A percentile compares a stretch with the other conserved stretches of the same genome.
These are phyloP conservation scores for Cytospora leucostoma DNA, from an alignment of 2,329 filamentous ascomycete species.

Conservation along the genomic window DNA sequence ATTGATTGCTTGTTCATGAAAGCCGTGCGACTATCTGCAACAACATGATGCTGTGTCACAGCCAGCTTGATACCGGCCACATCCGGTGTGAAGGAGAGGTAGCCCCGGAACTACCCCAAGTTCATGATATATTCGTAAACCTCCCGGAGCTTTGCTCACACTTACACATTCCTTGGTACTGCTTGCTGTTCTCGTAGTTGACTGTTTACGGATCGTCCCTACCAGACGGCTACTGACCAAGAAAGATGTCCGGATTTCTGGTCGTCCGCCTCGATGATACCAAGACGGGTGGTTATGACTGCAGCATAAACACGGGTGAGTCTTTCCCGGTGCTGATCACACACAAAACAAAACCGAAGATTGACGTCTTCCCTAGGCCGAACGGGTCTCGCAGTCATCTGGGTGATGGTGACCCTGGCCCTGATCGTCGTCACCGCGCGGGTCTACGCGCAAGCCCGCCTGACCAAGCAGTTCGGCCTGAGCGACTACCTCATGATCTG, in stretches of 20 bases:
- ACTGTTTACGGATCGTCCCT: not conserved
- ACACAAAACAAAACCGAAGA: not conserved
- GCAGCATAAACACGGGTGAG: constrained; percentile 9
- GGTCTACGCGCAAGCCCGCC: constrained; percentile 11
- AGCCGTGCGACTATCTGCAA: not conserved
- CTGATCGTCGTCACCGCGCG: constrained; percentile 3
- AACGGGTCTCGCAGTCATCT: constrained; percentile 16
- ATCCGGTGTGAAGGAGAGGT: not conserved
- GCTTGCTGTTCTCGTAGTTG: not conserved
- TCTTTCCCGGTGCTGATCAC: not conserved
- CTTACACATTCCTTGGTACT: not conserved
- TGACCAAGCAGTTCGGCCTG: constrained; percentile 20
- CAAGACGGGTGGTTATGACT: constrained; percentile 6
- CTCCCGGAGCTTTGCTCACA: not conserved
- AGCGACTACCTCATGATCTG: constrained; percentile 22
- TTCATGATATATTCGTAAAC: not conserved
- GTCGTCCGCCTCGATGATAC: not conserved
- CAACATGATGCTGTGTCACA: not conserved
- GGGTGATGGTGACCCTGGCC: constrained; percentile 14
- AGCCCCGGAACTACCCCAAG: not conserved
- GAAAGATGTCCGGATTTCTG: not conserved
- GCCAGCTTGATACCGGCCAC: not conserved
- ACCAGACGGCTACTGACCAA: not conserved
- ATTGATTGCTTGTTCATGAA: not conserved
- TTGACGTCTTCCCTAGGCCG: constrained; percentile 2